Conservation (phyloP, 495 filamentous ascomycete species). For the Aspergillus saccharolyticus region DNA sequence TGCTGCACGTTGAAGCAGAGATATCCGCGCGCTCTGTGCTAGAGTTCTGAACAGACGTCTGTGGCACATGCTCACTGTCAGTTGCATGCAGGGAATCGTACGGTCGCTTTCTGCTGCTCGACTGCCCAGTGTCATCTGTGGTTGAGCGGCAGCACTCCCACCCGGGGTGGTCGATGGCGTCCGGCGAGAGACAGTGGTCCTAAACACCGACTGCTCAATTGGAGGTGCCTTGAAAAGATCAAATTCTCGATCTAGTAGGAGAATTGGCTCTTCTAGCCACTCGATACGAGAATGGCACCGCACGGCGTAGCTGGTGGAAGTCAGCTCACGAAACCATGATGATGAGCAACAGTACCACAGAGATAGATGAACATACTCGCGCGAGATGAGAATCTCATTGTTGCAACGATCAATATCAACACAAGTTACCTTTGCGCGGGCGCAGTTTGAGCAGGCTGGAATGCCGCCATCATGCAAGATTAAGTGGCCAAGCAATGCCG, state of each 20-base stretch:
- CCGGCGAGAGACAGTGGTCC: neutral
- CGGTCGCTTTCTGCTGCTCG: slow-evolving; percentile 10
- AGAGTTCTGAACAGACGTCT: neutral
- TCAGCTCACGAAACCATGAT: neutral
- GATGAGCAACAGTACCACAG: too few species aligned
- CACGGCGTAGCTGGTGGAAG: slow-evolving; percentile 11
- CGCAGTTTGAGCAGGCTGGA: slow-evolving; percentile 24
- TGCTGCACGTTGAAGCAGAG: neutral
- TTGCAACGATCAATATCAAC: slow-evolving; percentile 23
- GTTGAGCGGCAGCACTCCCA: neutral
- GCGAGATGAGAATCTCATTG: slow-evolving; percentile 20
- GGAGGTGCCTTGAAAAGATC: slow-evolving; percentile 17
- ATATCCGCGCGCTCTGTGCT: neutral
- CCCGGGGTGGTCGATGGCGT: neutral
- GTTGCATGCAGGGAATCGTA: slow-evolving; percentile 1
- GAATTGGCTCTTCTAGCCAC: slow-evolving; percentile 21
- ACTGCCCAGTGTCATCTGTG: neutral
- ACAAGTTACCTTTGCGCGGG: slow-evolving; percentile 19
- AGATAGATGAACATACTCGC: slow-evolving; percentile 12
- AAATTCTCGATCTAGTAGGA: slow-evolving; percentile 14
- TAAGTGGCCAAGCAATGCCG: neutral
- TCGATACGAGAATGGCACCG: slow-evolving; percentile 20
- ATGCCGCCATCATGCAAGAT: slow-evolving; percentile 17
- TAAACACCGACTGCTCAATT: slow-evolving; percentile 8
- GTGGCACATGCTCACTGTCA: neutral